Evolutionary conservation across 2,329 filamentous ascomycete genomes (phyloP), one percentile per base, ranked within the genome.

Genomic region (Hymenoscyphus fraxineus): DNA sequence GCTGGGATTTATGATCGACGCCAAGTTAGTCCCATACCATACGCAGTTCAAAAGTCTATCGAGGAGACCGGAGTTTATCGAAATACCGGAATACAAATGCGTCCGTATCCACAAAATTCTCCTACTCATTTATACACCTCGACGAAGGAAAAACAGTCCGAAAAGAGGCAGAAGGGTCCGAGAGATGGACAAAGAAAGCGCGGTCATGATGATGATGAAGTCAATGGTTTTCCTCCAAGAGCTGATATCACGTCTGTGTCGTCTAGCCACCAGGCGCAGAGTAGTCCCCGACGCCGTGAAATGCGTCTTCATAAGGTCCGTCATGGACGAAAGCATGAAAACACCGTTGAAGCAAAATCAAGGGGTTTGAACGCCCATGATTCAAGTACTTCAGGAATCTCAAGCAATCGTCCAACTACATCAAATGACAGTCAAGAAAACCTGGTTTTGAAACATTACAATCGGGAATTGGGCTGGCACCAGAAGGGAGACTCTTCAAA

Each of bases 51-150:
- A 38, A 68, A 51, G 38, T 69, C 67, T 10, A 58, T 74, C 22
- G 65, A 70, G 47, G 65, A 66, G 1, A 73, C 72, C 35, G 69
- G 73, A 10, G 69, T 75, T 6, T 73, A 70, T 41, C 65, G 61
- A 59, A 66, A 68, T 65, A 74, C 72, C 16, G 72, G 72, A 2
- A 71, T 74, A 47, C 31, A 62, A 31, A 31, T 27, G 7, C 54
- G 54, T 40, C n/a, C 16, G 35, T 7, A 38, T n/a, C 54, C 27
- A 12, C 32, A 12, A 10, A 58, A 22, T 22, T 39, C 27, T 22
- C 13, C 56, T 10, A 16, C 16, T n/a, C 16, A 32, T 9, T 15
- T 19, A 35, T 5, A 38, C 9, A 19, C 56, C n/a, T n/a, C 13
- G 31, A 35, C 2, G 27, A 35, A 19, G 15, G n/a, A 38, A 58